Conservation (phyloP, 202 grass and related monocot genomes). For the Eragrostis tef region DNA sequence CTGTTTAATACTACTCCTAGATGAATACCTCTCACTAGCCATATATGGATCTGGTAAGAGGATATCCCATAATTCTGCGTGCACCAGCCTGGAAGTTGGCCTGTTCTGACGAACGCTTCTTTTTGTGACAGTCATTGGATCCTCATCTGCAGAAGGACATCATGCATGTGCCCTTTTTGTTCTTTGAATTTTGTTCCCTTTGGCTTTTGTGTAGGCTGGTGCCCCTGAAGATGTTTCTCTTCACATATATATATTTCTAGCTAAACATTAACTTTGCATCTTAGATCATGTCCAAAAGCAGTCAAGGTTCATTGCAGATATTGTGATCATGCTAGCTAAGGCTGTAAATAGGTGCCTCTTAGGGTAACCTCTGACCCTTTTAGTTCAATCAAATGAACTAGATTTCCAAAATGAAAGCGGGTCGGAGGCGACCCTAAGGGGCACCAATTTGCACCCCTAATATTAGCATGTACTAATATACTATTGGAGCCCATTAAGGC, state of each 20-base stretch:
- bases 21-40: not conserved
- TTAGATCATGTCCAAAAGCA: slow-evolving; percentile 42
- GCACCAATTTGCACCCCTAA: too few relatives aligned
- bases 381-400: too few relatives aligned
- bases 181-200: slow-evolving; percentile 44
- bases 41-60: slow-evolving; percentile 39
- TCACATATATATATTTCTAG: slow-evolving; percentile 17
- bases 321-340: not conserved
- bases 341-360: too few relatives aligned
- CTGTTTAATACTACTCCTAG: not conserved
- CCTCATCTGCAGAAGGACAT: slow-evolving; percentile 44
- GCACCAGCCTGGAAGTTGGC: slow-evolving; percentile 51
- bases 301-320: slow-evolving; percentile 45
- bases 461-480: slow-evolving; percentile 10
- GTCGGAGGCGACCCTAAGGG: too few relatives aligned
- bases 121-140: slow-evolving; percentile 55
- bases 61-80: slow-evolving; percentile 37
- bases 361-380: too few relatives aligned
- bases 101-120: slow-evolving; percentile 39
- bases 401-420: too few relatives aligned
- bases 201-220: slow-evolving; percentile 24
- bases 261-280: slow-evolving; percentile 21
- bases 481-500: not conserved
- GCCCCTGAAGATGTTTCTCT: slow-evolving; percentile 38
- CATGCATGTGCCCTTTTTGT: slow-evolving; percentile 43